A percentile compares a stretch with the other conserved stretches of the same genome.
Conservation (phyloP, 306 rosid species). For the Gleditsia sinensis region DNA sequence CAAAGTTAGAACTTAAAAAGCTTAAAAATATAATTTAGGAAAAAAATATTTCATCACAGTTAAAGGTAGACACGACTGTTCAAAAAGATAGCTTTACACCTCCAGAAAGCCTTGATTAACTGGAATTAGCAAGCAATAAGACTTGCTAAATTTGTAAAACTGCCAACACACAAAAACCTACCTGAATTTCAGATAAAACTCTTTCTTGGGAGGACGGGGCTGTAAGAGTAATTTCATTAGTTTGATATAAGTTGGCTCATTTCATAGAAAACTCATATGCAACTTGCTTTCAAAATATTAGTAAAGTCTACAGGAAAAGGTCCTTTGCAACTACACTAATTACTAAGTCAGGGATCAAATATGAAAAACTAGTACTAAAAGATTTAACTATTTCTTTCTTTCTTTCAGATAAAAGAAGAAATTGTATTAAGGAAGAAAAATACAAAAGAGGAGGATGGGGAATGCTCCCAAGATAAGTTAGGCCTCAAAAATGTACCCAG, state of each 20-base stretch:
- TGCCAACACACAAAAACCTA: not conserved
- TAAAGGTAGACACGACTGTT: constrained; percentile 14
- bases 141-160: not conserved
- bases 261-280: not conserved
- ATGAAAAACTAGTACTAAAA: constrained; percentile 7
- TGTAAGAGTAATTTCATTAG: not conserved
- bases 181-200: not conserved
- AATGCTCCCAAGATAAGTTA: no score
- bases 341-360: not conserved
- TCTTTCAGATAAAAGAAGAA: no score
- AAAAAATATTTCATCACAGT: not conserved
- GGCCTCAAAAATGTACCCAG: constrained; percentile 61
- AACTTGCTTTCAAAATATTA: constrained; percentile 6
- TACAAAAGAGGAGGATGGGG: no score
- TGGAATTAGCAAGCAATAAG: not conserved
- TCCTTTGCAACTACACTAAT: not conserved
- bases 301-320: constrained; percentile 3
- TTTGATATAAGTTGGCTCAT: not conserved
- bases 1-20: constrained; percentile 22
- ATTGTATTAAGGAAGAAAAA: no score
- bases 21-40: not conserved
- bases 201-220: not conserved
- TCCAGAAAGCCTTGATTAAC: not conserved
- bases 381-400: constrained; percentile 12
- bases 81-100: not conserved